Evolutionary conservation across 768 basidiomycete species (phyloP).

Genomic region (Boletus vermiculosoides): DNA sequence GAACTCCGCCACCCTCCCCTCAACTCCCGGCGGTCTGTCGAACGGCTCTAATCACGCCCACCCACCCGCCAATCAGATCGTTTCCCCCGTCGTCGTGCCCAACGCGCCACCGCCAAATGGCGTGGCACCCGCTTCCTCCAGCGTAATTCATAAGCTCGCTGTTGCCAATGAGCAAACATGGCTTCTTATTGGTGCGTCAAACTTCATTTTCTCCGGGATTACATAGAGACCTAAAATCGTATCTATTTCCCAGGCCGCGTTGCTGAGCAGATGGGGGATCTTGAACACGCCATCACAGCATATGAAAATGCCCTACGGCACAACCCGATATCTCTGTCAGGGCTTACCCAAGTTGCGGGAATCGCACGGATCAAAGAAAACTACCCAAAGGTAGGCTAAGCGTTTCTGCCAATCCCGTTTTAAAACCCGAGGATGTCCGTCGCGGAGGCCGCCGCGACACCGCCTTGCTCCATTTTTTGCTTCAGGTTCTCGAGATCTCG

Average conservation of each 20-base stretch:
- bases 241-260: constrained; percentile 68
- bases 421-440: constrained; percentile 35
- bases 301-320: constrained; percentile 96
- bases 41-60: constrained; percentile 43
- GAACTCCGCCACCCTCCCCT: constrained; percentile 39
- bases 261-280: constrained; percentile 93
- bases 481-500: constrained; percentile 18
- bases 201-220: background rate
- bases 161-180: constrained; percentile 93
- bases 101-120: constrained; percentile 30
- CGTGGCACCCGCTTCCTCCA: constrained; percentile 26
- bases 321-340: constrained; percentile 87
- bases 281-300: constrained; percentile 87
- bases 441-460: constrained; percentile 23
- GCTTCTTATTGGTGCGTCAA: constrained; percentile 76
- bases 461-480: constrained; percentile 12
- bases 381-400: constrained; percentile 76
- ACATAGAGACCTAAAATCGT: constrained; percentile 16
- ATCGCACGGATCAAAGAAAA: constrained; percentile 98
- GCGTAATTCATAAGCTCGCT: constrained; percentile 73
- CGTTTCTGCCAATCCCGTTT: constrained; percentile 32
- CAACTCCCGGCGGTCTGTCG: constrained; percentile 42
- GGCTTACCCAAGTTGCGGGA: constrained; percentile 90
- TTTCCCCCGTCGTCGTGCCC: constrained; percentile 48
- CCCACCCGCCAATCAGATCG: constrained; percentile 37